Evolutionary conservation across 2,329 filamentous ascomycete species (phyloP), one percentile per base, ranked within the genome.

Genomic region (Monilinia fructicola): DNA sequence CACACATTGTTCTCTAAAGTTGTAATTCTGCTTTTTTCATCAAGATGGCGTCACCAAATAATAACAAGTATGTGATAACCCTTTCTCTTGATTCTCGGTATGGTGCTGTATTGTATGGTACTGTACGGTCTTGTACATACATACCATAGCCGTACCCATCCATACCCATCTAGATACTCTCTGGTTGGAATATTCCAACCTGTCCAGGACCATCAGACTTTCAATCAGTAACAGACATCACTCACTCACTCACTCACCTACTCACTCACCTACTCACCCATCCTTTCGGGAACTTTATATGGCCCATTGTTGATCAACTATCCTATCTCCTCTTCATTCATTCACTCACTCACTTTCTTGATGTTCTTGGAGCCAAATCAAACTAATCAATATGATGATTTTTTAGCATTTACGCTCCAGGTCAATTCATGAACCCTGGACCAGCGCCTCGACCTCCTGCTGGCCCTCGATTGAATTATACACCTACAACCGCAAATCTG

Each of bases 351-450:
- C 35, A 65, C 26, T 65, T 67, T n/a, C 54, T 35, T 61, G 23
- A 31, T 52, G 61, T 23, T 54, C 62, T 56, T 64, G 65, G 28
- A 31, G 40, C 35, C 28, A 53, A 63, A 38, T 42, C 50, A 53
- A 54, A n/a, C 54, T 59, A 44, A 54, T 23, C 38, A 48, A 70
- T 55, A 26, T 66, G 46, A 69, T 59, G 26, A 65, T 50, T 44
- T 21, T 31, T 68, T 67, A 87, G 84, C 76, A 78, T 84, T 73
- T 89, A 87, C 76, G 80, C 84, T 53, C 81, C 82, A 71, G 85
- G 83, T 74, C 86, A 88, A 78, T 98, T 98, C 81, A 96, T 98
- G 91, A 98, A 98, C 79, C 93, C 95, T 69, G 93, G 95, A 71
- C 94, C 95, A 73, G 94, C 95, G 72, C 95, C 95, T 71, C 90